Percentiles rank a stretch among this genome's conserved stretches.
Evolutionary conservation across 1,284 basidiomycete species (phyloP).

Genomic region (Omphalotus olearius): DNA sequence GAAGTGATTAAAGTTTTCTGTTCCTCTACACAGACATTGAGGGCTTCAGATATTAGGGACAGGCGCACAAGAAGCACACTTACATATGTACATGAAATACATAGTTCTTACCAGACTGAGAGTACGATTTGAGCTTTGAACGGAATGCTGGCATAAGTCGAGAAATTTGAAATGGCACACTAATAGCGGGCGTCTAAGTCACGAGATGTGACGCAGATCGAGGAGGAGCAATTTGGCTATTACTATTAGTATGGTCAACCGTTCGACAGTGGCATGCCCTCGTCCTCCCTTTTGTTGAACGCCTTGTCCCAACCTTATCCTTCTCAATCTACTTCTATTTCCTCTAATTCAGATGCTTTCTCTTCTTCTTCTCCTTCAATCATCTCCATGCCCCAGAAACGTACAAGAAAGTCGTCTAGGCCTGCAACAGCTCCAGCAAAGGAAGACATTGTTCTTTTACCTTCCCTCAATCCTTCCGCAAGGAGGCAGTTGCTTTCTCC

Average conservation of each 20-base stretch:
- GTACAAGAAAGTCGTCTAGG: conserved; percentile 12
- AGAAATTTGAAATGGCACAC: too few relatives aligned
- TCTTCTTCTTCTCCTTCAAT: not conserved
- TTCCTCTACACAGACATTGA: too few relatives aligned
- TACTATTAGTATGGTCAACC: not conserved
- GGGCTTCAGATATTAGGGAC: too few relatives aligned
- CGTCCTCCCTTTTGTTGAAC: not conserved
- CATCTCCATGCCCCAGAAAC: conserved; percentile 11
- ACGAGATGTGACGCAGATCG: conserved; percentile 1
- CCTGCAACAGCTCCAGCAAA: conserved; percentile 17
- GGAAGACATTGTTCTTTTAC: conserved; percentile 14
- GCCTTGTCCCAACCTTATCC: not conserved
- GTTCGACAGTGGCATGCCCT: conserved; percentile 2
- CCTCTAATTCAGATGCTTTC: conserved; percentile 1
- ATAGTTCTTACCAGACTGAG: too few relatives aligned
- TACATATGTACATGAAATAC: too few relatives aligned
- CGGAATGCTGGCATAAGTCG: too few relatives aligned
- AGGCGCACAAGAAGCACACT: too few relatives aligned
- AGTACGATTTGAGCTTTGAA: too few relatives aligned
- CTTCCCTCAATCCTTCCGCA: conserved; percentile 5
- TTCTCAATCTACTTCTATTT: not conserved
- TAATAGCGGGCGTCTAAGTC: not conserved
- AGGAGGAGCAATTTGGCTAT: not conserved
- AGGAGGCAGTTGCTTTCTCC: conserved; percentile 1
- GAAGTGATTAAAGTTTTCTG: too few relatives aligned